Percentiles rank a stretch among this genome's conserved stretches.
Evolutionary conservation across 257 asterid species (phyloP).

Genomic region (Lantana camara): DNA sequence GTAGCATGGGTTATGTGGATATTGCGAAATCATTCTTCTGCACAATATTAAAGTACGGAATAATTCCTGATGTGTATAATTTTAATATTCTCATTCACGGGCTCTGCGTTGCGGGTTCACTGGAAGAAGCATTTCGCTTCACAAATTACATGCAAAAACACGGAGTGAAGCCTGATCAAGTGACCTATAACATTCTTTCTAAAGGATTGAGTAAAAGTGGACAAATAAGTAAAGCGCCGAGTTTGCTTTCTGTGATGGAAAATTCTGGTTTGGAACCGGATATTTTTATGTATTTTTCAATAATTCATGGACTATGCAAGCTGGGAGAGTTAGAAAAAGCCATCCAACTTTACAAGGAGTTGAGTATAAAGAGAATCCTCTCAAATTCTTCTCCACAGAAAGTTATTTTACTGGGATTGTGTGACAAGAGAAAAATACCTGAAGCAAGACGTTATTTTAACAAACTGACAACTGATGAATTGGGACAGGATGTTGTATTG

Average conservation of each 20-base stretch:
- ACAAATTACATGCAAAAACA: conserved; percentile 66
- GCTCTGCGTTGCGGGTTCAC: conserved; percentile 58
- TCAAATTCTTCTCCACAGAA: conserved; percentile 46
- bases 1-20: conserved; percentile 63
- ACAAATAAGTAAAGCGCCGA: conserved; percentile 49
- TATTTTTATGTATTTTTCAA: conserved; percentile 52
- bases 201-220: conserved; percentile 84
- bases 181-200: conserved; percentile 65
- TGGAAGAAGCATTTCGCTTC: conserved; percentile 71
- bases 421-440: conserved; percentile 44
- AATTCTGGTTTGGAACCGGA: conserved; percentile 54
- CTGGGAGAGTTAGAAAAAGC: conserved; percentile 55
- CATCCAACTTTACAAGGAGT: conserved; percentile 48
- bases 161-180: conserved; percentile 68
- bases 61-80: conserved; percentile 66
- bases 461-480: conserved; percentile 37
- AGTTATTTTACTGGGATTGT: conserved; percentile 53
- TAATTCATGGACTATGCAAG: conserved; percentile 71
- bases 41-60: conserved; percentile 71
- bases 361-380: conserved; percentile 44
- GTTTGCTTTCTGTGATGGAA: conserved; percentile 55
- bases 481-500: conserved; percentile 62
- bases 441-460: conserved; percentile 69
- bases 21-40: conserved; percentile 68
- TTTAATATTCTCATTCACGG: conserved; percentile 74